Evolutionary conservation across 179 eudicot species (phyloP).

Genomic region (Carnegiea gigantea): DNA sequence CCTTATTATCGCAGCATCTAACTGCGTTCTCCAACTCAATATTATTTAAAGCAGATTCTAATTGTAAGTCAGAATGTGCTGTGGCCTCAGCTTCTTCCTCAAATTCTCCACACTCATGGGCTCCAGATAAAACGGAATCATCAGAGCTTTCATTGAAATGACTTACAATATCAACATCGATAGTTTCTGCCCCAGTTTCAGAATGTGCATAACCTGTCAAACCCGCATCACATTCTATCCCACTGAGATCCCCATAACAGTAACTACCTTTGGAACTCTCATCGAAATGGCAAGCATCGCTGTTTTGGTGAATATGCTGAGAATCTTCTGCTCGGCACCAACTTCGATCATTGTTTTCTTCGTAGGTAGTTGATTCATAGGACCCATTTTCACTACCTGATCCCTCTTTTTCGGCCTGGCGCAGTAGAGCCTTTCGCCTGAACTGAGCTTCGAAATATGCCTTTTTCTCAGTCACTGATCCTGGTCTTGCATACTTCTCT

Average conservation of each 20-base stretch:
- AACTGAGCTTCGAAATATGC: conserved; percentile 36
- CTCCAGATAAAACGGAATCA: conserved; percentile 28
- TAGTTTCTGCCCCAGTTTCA: conserved; percentile 16
- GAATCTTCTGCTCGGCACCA: conserved; percentile 24
- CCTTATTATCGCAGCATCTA: conserved; percentile 21
- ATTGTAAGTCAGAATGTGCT: conserved; percentile 21
- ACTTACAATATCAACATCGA: neutral
- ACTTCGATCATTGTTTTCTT: conserved; percentile 10
- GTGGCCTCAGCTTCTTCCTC: conserved; percentile 18
- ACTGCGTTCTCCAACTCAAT: neutral
- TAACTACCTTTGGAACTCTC: conserved; percentile 36
- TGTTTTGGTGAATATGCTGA: conserved; percentile 25
- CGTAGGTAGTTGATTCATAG: conserved; percentile 23
- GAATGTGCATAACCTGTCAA: conserved; percentile 19
- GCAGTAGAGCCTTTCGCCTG: conserved; percentile 25
- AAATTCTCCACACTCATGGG: conserved; percentile 14
- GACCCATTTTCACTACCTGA: conserved; percentile 36
- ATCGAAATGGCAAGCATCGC: conserved; percentile 26
- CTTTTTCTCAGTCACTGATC: conserved; percentile 35
- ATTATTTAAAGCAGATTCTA: conserved; percentile 5
- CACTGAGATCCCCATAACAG: conserved; percentile 18
- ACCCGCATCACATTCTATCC: neutral
- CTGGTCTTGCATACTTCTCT: conserved; percentile 33
- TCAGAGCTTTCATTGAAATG: conserved; percentile 26
- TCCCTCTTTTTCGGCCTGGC: conserved; percentile 39